Percentiles rank a stretch among this genome's conserved stretches.
phyloP scores from a whole-genome alignment of 2,329 filamentous ascomycete genomes.

The Tolypocladium album region DNA sequence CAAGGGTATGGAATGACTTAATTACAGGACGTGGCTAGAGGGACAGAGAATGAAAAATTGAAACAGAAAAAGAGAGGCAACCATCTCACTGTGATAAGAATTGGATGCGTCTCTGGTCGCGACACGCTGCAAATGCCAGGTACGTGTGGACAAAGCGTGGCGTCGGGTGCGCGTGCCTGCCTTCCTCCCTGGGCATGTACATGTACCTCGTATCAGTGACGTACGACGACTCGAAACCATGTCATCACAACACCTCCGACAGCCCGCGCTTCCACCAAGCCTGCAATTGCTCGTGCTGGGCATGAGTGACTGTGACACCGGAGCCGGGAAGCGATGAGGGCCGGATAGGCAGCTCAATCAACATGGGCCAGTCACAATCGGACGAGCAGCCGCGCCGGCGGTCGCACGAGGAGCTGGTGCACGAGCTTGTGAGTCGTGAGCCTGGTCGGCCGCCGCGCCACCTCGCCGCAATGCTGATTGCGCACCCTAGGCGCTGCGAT shows the following conservation, averaged over 20 bases:
- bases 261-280: not conserved
- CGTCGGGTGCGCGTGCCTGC: not conserved
- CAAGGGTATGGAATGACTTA: no score
- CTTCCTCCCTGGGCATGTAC: not conserved
- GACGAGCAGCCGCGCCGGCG: slow-evolving; percentile 30
- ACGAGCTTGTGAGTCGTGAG: slow-evolving; percentile 40
- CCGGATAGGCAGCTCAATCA: slow-evolving; percentile 14
- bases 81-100: no score
- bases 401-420: slow-evolving; percentile 40
- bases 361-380: slow-evolving; percentile 43
- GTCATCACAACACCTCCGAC: not conserved
- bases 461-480: not conserved
- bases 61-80: not conserved
- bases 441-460: not conserved
- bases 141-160: not conserved
- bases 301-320: not conserved
- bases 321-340: slow-evolving; percentile 9
- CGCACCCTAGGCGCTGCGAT: slow-evolving; percentile 41
- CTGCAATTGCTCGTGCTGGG: not conserved
- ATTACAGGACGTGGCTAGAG: no score
- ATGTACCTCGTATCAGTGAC: not conserved
- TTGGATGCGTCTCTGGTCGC: no score
- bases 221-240: not conserved
- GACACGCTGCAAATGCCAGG: not conserved
- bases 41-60: no score